Percentiles rank a stretch among this genome's conserved stretches.
These are phyloP conservation scores for Camellia lanceoleosa DNA, from an alignment of 148 eudicot species.

Conservation along the genomic window DNA sequence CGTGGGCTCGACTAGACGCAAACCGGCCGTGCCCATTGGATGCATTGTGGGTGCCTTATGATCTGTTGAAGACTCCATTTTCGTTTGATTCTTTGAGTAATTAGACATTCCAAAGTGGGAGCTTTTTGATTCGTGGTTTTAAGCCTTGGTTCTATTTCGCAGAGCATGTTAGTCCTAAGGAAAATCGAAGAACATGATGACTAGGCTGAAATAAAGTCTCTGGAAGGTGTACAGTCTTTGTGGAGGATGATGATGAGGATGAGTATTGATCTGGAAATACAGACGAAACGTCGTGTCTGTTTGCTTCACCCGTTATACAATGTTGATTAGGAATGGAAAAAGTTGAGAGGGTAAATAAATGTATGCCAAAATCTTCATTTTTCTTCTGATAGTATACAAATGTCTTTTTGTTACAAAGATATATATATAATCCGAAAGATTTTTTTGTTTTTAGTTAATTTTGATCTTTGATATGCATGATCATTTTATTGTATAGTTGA, in stretches of 20 bases:
- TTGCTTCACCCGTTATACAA: no score
- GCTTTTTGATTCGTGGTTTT: not conserved
- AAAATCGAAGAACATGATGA: not conserved
- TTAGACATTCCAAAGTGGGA: no score
- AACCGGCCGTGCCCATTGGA: conserved; percentile 78
- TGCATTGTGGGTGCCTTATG: conserved; percentile 84
- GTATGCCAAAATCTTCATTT: not conserved
- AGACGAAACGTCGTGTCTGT: not conserved
- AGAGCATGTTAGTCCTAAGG: not conserved
- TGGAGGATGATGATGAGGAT: not conserved
- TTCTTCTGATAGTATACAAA: not conserved
- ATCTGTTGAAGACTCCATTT: conserved; percentile 59
- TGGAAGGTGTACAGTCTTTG: conserved; percentile 10
- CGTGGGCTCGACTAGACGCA: conserved; percentile 74
- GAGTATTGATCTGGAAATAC: not conserved
- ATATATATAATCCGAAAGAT: no score
- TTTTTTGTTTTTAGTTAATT: no score
- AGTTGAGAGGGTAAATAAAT: not conserved
- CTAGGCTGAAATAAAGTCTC: not conserved
- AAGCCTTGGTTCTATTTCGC: not conserved
- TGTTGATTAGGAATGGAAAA: not conserved
- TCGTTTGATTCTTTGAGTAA: conserved; percentile 47
- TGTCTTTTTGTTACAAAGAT: not conserved
- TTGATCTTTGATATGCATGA: no score
- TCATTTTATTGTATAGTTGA: no score